These are phyloP conservation scores for Penicillium nucicola DNA, from an alignment of 495 filamentous ascomycete genomes.

Conservation along the genomic window DNA sequence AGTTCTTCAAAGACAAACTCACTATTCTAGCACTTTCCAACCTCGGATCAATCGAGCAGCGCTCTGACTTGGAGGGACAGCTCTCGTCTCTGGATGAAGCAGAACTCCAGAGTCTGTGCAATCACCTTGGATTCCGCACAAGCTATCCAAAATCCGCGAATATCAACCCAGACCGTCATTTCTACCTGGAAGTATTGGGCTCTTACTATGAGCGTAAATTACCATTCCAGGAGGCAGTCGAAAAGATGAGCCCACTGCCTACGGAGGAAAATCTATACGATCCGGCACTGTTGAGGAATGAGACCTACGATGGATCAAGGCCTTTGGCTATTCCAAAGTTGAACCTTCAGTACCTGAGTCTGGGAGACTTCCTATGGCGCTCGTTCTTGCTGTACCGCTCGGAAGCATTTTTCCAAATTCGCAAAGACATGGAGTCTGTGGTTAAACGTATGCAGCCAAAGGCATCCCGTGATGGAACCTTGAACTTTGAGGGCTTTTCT, in stretches of 20 bases:
- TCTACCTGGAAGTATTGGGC: constrained; percentile 76
- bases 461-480: constrained; percentile 55
- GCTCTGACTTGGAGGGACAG: constrained; percentile 74
- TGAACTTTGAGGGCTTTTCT: constrained; percentile 80
- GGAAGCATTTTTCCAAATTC: constrained; percentile 92
- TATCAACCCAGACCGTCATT: constrained; percentile 58
- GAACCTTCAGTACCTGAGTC: constrained; percentile 91
- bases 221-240: constrained; percentile 78
- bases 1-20: constrained; percentile 84
- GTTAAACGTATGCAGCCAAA: constrained; percentile 77
- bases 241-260: constrained; percentile 69
- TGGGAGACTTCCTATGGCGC: constrained; percentile 94
- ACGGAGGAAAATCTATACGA: constrained; percentile 87
- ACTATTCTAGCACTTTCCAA: constrained; percentile 90
- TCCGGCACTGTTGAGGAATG: constrained; percentile 74
- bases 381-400: constrained; percentile 84
- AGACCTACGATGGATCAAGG: constrained; percentile 82
- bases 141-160: constrained; percentile 69
- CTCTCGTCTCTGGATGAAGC: constrained; percentile 66
- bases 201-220: constrained; percentile 72
- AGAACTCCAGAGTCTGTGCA: constrained; percentile 68
- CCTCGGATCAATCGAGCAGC: constrained; percentile 79
- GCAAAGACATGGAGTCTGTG: constrained; percentile 81
- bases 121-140: constrained; percentile 72
- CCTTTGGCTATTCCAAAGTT: constrained; percentile 92